Evolutionary conservation across 192 early-diverging fungal genomes (phyloP).

Genomic region (Entophlyctis luteolus): DNA sequence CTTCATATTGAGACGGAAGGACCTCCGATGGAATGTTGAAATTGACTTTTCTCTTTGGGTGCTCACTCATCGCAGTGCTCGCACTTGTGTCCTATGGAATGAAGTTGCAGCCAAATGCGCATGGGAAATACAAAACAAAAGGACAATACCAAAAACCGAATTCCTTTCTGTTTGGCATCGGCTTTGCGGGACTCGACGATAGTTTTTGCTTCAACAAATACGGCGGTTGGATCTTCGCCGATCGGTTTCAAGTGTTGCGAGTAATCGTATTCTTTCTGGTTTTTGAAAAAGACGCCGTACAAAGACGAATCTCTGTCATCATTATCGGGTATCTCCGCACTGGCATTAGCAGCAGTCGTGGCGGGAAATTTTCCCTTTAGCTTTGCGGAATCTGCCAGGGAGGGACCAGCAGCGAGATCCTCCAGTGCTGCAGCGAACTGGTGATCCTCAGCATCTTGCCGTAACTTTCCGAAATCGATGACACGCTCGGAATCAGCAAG

Average conservation of each 20-base stretch:
- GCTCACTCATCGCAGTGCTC: slow-evolving; percentile 24
- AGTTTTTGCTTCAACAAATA: slow-evolving; percentile 68
- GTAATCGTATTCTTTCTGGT: slow-evolving; percentile 87
- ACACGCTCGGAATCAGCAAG: neutral
- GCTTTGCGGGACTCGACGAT: slow-evolving; percentile 34
- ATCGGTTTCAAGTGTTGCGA: slow-evolving; percentile 84
- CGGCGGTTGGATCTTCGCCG: slow-evolving; percentile 67
- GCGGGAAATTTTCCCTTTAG: slow-evolving; percentile 4
- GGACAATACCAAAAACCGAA: slow-evolving; percentile 34
- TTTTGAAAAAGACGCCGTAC: slow-evolving; percentile 87
- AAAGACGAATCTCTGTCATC: slow-evolving; percentile 64
- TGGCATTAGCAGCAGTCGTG: neutral
- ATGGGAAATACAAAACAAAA: neutral
- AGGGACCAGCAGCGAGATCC: neutral
- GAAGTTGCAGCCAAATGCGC: neutral
- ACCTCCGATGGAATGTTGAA: slow-evolving; percentile 69
- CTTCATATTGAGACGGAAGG: slow-evolving; percentile 70
- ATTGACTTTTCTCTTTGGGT: slow-evolving; percentile 35
- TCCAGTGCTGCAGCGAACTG: neutral
- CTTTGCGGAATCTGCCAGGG: slow-evolving; percentile 1
- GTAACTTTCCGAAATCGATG: slow-evolving; percentile 37
- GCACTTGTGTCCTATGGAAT: slow-evolving; percentile 13
- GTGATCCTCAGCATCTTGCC: slow-evolving; percentile 12
- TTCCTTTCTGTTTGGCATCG: slow-evolving; percentile 51
- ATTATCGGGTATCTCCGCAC: slow-evolving; percentile 47